Percentiles rank a stretch among this genome's conserved stretches.
Evolutionary conservation across 2,329 filamentous ascomycete species (phyloP).

Genomic region (Tolypocladium sp.): DNA sequence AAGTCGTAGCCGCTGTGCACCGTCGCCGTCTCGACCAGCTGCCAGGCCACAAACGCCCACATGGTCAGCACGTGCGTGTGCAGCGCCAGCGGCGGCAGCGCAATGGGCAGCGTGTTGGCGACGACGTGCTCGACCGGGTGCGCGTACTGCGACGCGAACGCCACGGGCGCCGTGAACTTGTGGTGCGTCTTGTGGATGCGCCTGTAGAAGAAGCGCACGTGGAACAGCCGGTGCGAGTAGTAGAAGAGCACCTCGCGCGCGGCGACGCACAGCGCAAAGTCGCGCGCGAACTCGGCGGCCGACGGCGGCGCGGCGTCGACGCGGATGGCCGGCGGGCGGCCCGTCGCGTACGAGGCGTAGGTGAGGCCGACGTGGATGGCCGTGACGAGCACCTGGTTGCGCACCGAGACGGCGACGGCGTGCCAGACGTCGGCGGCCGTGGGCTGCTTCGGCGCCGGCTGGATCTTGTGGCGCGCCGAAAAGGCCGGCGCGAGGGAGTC

Average conservation of each 20-base stretch:
- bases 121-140: slow-evolving; percentile 47
- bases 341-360: slow-evolving; percentile 5
- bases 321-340: slow-evolving; percentile 23
- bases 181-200: slow-evolving; percentile 48
- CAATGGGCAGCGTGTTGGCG: slow-evolving; percentile 43
- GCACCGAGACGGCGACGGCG: slow-evolving; percentile 32
- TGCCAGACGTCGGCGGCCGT: slow-evolving; percentile 31
- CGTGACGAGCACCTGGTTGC: slow-evolving; percentile 36
- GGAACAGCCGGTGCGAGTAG: slow-evolving; percentile 44
- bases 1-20: slow-evolving; percentile 52
- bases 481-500: slow-evolving; percentile 36
- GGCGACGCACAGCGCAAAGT: slow-evolving; percentile 31
- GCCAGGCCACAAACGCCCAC: slow-evolving; percentile 38
- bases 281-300: slow-evolving; percentile 21
- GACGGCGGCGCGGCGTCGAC: slow-evolving; percentile 28
- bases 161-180: slow-evolving; percentile 44
- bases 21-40: slow-evolving; percentile 41
- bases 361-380: slow-evolving; percentile 16
- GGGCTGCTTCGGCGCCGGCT: slow-evolving; percentile 40
- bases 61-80: slow-evolving; percentile 40
- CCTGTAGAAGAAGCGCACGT: slow-evolving; percentile 36
- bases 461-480: slow-evolving; percentile 43
- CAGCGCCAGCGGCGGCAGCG: slow-evolving; percentile 36
- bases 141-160: slow-evolving; percentile 45
- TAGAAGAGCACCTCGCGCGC: slow-evolving; percentile 45